A percentile compares a stretch with the other conserved stretches of the same genome.
Conservation (phyloP, 345 rosid species). For the Rubroshorea leprosula region DNA sequence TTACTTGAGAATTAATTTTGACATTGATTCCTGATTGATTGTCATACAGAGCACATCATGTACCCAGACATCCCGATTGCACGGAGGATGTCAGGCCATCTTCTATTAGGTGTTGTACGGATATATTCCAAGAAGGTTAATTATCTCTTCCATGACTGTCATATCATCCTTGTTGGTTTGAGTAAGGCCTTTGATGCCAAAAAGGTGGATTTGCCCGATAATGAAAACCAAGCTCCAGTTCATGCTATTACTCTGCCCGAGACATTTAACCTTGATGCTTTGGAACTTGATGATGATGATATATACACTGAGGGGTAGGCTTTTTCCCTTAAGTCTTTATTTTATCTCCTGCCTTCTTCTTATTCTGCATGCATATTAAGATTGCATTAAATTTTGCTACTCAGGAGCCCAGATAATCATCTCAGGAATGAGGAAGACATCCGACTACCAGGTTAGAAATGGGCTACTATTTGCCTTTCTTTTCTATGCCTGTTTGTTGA, state of each 20-base stretch:
- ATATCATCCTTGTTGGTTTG: conserved; percentile 34
- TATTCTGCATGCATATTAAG: not conserved
- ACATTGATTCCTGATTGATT: not conserved
- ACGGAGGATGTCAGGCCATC: conserved; percentile 73
- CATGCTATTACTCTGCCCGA: conserved; percentile 70
- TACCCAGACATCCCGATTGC: conserved; percentile 73
- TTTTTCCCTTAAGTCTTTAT: not conserved
- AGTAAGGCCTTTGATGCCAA: conserved; percentile 46
- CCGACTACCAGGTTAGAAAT: conserved; percentile 52
- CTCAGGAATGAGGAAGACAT: conserved; percentile 54
- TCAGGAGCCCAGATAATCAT: conserved; percentile 53
- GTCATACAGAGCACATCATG: conserved; percentile 58
- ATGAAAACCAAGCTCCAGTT: conserved; percentile 56
- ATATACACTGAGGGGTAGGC: conserved; percentile 33
- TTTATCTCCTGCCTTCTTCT: not conserved
- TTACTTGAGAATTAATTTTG: not conserved
- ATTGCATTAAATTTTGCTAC: not conserved
- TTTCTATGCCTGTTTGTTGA: not conserved
- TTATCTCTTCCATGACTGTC: conserved; percentile 69
- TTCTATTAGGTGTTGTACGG: conserved; percentile 81
- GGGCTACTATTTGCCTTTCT: not conserved
- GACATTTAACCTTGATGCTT: conserved; percentile 59
- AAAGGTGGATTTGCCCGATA: conserved; percentile 63
- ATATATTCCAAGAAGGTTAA: conserved; percentile 88
- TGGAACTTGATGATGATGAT: conserved; percentile 45